Percentiles rank a stretch among this genome's conserved stretches.
Conservation (phyloP, 176 grass and related monocot species). For the Carex scoparia region DNA sequence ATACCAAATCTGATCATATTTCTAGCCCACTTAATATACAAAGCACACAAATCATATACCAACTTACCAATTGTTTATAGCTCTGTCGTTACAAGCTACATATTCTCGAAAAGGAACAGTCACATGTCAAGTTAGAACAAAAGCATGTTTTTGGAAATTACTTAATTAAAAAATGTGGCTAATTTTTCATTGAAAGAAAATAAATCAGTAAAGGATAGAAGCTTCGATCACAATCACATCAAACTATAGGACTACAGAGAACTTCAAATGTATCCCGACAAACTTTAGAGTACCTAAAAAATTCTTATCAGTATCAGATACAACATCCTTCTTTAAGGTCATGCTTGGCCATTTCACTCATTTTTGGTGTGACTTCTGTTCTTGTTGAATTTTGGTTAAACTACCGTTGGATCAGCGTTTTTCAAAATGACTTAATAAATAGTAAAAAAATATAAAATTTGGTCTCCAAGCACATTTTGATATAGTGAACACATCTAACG, state of each 20-base stretch:
- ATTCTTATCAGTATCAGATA: too few species aligned
- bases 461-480: too few species aligned
- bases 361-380: too few species aligned
- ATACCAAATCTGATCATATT: not conserved
- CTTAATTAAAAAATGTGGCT: not conserved
- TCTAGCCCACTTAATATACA: not conserved
- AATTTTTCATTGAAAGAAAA: not conserved
- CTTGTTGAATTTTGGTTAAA: too few species aligned
- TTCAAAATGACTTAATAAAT: too few species aligned
- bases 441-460: too few species aligned
- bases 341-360: too few species aligned
- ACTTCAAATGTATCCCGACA: too few species aligned
- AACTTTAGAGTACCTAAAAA: too few species aligned
- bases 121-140: not conserved
- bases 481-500: too few species aligned
- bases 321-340: too few species aligned
- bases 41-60: not conserved
- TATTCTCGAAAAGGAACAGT: not conserved
- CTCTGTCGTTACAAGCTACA: not conserved
- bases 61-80: not conserved
- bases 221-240: not conserved
- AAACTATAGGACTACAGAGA: not conserved
- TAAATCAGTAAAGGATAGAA: not conserved
- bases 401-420: too few species aligned
- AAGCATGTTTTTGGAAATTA: not conserved